Base-by-base conservation (phyloP, 164 flowering plant species). In the Berberis thunbergii region DNA sequence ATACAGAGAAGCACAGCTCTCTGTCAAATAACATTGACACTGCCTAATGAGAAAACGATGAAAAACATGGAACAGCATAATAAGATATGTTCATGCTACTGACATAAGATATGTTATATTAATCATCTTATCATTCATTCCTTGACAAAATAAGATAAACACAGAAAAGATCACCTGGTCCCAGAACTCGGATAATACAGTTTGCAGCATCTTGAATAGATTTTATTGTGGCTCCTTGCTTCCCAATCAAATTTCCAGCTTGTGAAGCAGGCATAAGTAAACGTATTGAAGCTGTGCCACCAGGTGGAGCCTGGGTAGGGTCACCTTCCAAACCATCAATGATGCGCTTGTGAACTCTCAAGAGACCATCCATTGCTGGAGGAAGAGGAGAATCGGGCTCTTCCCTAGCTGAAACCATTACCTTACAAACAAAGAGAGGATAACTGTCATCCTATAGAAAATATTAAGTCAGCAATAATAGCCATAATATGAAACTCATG, bases 321-420 rank as follows among this genome's bases (percentile, higher is more conserved):
- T 88, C 96, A 75, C 78, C 74, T 38, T 88, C 96, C 69, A 85
- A 67, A 46, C 95, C 96, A 79, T 91, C 97, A 55, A 81, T 73
- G 63, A 84, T 71, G 55, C 93, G 89, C 63, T 80, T 87, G 69
- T 91, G 97, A 67, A 94, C 88, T 80, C 83, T 84, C 64, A 94
- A 65, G 64, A 94, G 84, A 66, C 93, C 99, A 81, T 94, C 95
- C 70, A 94, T 71, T 6, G 96, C 95, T 64, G 99, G 96, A 54
- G 99, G 95, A 67, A 79, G 72, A 71, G 87, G 65, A 64, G 85
- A 76, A 74, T 89, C 91, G 42, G 87, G 96, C 64, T 91, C 97
- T 73, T 94, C 99, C 79, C 85, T 94, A 3, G 87, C 97, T 68
- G 96, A 94, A 60, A 94, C 78, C 96, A 94, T 82, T 6, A 94